Evolutionary conservation across 2,329 filamentous ascomycete genomes (phyloP).

Genomic region (Rhynchosporium graminicola): DNA sequence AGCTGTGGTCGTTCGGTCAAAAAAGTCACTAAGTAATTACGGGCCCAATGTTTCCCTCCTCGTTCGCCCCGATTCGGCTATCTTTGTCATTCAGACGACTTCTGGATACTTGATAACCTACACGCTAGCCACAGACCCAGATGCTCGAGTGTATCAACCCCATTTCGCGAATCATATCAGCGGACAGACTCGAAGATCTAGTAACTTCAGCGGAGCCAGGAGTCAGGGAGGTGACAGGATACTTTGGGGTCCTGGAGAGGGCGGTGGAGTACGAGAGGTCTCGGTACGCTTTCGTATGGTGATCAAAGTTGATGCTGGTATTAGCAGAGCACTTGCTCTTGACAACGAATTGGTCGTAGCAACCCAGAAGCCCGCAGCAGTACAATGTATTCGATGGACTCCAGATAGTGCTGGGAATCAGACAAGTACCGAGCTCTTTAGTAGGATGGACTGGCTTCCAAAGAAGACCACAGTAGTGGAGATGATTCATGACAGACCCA

Average conservation of each 20-base stretch:
- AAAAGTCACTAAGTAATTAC: conserved; percentile 76
- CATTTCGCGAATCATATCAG: conserved; percentile 71
- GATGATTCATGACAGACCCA: conserved; percentile 92
- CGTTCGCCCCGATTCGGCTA: conserved; percentile 86
- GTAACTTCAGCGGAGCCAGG: conserved; percentile 56
- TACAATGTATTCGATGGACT: conserved; percentile 95
- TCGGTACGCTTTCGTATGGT: conserved; percentile 95
- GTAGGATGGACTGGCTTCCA: conserved; percentile 81
- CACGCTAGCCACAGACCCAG: conserved; percentile 80
- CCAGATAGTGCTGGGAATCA: conserved; percentile 80
- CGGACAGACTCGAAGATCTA: conserved; percentile 62
- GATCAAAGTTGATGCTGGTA: conserved; percentile 95
- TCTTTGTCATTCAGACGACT: conserved; percentile 86
- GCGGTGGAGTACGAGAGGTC: conserved; percentile 78
- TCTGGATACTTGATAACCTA: conserved; percentile 92
- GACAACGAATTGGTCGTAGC: conserved; percentile 93
- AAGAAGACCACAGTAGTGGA: conserved; percentile 75
- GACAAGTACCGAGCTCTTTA: conserved; percentile 87
- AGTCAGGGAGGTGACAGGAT: conserved; percentile 56
- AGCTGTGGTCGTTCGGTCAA: conserved; percentile 80
- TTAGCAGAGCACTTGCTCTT: conserved; percentile 81
- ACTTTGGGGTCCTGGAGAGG: conserved; percentile 77
- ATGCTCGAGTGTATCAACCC: conserved; percentile 81
- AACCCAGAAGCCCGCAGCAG: conserved; percentile 86
- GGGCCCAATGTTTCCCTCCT: conserved; percentile 83